Base-by-base conservation (phyloP, 2,329 filamentous ascomycete genomes). In the Fusarium sp. region DNA sequence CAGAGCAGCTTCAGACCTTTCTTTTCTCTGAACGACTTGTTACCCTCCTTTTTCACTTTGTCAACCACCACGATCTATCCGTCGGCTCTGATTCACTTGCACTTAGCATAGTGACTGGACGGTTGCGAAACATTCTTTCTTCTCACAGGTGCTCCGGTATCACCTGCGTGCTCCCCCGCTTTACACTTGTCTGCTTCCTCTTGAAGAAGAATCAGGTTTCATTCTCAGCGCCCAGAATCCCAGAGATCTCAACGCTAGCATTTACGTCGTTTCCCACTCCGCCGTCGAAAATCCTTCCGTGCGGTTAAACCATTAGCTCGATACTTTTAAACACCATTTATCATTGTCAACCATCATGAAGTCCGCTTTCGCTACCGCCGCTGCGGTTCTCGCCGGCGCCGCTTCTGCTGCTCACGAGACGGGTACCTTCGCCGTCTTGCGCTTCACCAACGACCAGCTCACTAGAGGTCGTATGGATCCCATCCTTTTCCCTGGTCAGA, bases 401-500 rank as follows among this genome's bases (percentile, higher is more conserved):
- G 83, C 72, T 61, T 53, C 75, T 69, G 78, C 85, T 78, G 83
- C 83, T 30, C 65, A 75, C 73, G 86, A 87, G 75, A 79, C 82
- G 56, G 84, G 87, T 63, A 90, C 89, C 47, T 90, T 92, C 76
- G 91, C 91, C 60, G 92, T 94, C 79, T 88, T 93, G 79, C 90
- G 88, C 77, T 94, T 94, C 86, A 89, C 89, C 79, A 91, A 91
- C 78, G 86, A 89, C 74, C 86, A 88, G 46, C 88, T 91, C 76
- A 85, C 91, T 75, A 88, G 88, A 54, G 89, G 89, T 78, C 89
- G 88, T 47, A 81, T 88, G 47, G 93, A 95, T 76, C 93, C 93
- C 62, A 91, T 95, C 72, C 85, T 94, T 69, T 86, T 79, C 66
- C 91, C 92, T 19, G 92, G 92, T 25, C 67, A 75, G 16, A 78